A percentile compares a stretch with the other conserved stretches of the same genome.
These are phyloP conservation scores for Cutaneotrichosporon dermatis DNA, from an alignment of 1,284 basidiomycete genomes.

Conservation along the genomic window DNA sequence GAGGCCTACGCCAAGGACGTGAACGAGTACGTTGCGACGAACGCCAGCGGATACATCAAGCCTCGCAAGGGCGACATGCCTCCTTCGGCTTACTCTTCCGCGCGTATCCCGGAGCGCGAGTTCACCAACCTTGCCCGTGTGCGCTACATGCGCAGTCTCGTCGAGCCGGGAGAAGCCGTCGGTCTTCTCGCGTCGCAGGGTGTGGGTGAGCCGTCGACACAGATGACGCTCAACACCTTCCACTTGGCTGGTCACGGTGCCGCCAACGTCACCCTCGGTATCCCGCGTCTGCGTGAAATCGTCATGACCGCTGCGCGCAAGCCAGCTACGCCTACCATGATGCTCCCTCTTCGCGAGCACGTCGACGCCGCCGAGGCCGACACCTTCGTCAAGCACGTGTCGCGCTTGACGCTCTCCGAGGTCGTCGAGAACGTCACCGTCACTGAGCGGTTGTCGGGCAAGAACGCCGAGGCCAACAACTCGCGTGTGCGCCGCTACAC, in stretches of 20 bases:
- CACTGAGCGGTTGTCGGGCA: slow-evolving; percentile 66
- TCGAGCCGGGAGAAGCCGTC: slow-evolving; percentile 97
- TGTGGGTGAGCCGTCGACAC: slow-evolving; percentile 97
- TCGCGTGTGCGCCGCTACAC: slow-evolving; percentile 74
- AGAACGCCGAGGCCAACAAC: slow-evolving; percentile 55
- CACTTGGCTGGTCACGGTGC: slow-evolving; percentile 99
- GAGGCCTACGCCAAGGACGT: slow-evolving; percentile 85
- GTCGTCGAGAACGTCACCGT: slow-evolving; percentile 81
- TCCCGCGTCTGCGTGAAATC: slow-evolving; percentile 96
- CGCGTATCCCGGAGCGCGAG: slow-evolving; percentile 52
- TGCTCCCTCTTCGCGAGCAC: slow-evolving; percentile 62
- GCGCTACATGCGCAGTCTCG: slow-evolving; percentile 87
- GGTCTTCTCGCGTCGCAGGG: slow-evolving; percentile 97
- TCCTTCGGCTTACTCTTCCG: slow-evolving; percentile 44
- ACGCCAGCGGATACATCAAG: slow-evolving; percentile 70
- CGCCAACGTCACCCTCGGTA: slow-evolving; percentile 98
- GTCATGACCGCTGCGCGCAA: slow-evolving; percentile 98
- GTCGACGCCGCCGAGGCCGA: slow-evolving; percentile 60
- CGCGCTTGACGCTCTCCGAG: slow-evolving; percentile 80
- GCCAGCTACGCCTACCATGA: slow-evolving; percentile 99
- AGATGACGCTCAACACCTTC: slow-evolving; percentile 99
- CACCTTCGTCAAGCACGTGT: slow-evolving; percentile 85
- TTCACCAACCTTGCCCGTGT: slow-evolving; percentile 81
- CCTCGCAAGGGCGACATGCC: slow-evolving; percentile 52
- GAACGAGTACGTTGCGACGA: slow-evolving; percentile 72